Evolutionary conservation across 176 grass and related monocot genomes (phyloP), one percentile per base, ranked within the genome.

Genomic region (Raddia distichophylla): DNA sequence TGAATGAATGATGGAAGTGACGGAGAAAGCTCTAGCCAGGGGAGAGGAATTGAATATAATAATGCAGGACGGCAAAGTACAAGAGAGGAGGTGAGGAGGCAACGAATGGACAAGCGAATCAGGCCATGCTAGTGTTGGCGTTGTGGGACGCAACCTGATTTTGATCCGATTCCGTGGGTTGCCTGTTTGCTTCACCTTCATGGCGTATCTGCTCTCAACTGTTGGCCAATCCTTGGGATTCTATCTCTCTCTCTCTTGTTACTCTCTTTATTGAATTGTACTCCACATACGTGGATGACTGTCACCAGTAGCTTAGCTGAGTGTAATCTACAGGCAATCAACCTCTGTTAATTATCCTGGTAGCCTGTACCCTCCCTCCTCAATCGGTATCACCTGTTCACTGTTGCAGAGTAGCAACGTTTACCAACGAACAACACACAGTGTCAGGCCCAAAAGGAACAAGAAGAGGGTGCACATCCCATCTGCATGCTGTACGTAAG

Each of bases 31-130:
- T 40, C 3, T 2, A 5, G 44, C 67, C 17, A 44, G 20, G 18
- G 6, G 11, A 63, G n/a, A n/a, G 55, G 46, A 71, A 62, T 63
- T 27, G 27, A 27, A 27, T 27, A 27, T 27, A 27, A 54, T 55
- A 33, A 33, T 8, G 48, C 44, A 85, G 66, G 83, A 63, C 33
- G 73, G 55, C 32, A 71, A 85, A 63, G n/a, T 77, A 85, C 74
- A 71, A 63, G 55, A n/a, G 56, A 85, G 14, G 66, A 67, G 50
- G 8, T 16, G 7, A 32, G 16, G n/a, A 74, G 71, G 34, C 11
- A 6, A 22, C 11, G 22, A 17, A 16, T 51, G 27, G 60, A 78
- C 47, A 32, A 14, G 57, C 48, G 19, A 57, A 53, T 53, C 47
- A 12, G 46, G 56, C 34, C 40, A 52, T 66, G 48, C 15, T 63